Base-by-base conservation (phyloP, 2,329 filamentous ascomycete genomes). In the Colletotrichum simmondsii region DNA sequence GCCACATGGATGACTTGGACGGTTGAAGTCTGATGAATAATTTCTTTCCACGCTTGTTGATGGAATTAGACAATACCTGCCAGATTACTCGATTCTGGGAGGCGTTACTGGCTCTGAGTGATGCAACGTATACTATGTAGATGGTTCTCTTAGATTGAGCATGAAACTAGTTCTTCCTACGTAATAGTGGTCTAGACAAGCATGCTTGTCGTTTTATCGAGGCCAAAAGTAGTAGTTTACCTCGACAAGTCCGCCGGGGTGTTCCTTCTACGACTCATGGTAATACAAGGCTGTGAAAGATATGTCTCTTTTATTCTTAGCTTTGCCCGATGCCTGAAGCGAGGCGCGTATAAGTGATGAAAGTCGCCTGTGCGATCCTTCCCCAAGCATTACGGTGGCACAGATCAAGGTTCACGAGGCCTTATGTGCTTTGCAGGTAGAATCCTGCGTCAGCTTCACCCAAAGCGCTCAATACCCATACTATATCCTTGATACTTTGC, bases 161-260 rank as follows among this genome's bases (percentile, higher is more conserved):
- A 42, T 8, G 3, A 16, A 2, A 42, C 0, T 0, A 42, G 5
- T 19, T 42, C 11, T 35, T 35, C 11, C 4, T 12, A 35, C 10
- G 32, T 35, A 12, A 35, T 0, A 0, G 1, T 35, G 32, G 0
- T 0, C 32, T 35, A 32, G 0, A 32, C 10, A 11, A 32, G 30
- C 30, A 32, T 32, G 0, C 8, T 11, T 11, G 30, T 32, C 30
- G 30, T 11, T 0, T 32, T 0, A 32, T 32, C 30, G 8, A 32
- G 30, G 30, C 3, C 30, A 32, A 6, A 46, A 46, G 42, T 4
- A 49, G 42, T 49, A 49, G 19, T n/a, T n/a, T 49, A 49, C 16
- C 16, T 49, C 42, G 42, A n/a, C 19, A n/a, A 49, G 8, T 49
- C 19, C 42, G 19, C 19, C 19, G 42, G 42, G 42, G 42, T 8